Base-by-base conservation (phyloP, 1,139 yeast species). In the Yamadazyma dendronema region DNA sequence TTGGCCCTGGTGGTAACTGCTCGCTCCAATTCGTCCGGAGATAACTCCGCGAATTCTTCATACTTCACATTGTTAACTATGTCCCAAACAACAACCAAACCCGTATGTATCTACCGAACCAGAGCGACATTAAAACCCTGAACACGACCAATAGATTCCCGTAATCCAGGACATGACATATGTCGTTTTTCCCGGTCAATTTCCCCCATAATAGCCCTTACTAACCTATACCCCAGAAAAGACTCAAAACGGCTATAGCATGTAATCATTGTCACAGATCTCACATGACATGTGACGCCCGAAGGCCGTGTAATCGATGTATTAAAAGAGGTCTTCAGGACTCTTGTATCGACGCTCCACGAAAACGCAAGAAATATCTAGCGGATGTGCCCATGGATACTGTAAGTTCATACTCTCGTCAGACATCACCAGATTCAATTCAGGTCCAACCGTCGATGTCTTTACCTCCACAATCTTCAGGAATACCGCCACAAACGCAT, bases 301-400 rank as follows among this genome's bases (percentile, higher is more conserved):
- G 62, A 15, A 54, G 98, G 35, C 98, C 98, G 0, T 92, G 98
- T 53, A 73, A 73, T 38, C 62, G 96, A 36, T 92, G 98, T 59
- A 59, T 83, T 6, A 72, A 70, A 31, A 68, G 89, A 48, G 92
- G 92, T 0, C 63, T 88, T 21, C 78, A 72, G 3, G 73, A 65
- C n/a, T 70, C 86, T 0, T 90, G 98, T 62, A 79, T 80, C 34
- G 97, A 90, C 64, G 96, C 96, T 4, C 94, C 94, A 1, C 65
- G 97, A 35, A 90, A 90, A 62, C 71, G 78, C 48, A 87, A 88
- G 57, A 90, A 90, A 56, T 90, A 90, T 50, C 61, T 90, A 36
- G 70, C 72, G 23, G 88, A 79, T 46, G 73, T 75, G 0, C 78
- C 82, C 5, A 25, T 35, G 4, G 30, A 17, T 30, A 40, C 33